Conservation (phyloP, 148 eudicot genomes). For the Vaccinium corymbosum region DNA sequence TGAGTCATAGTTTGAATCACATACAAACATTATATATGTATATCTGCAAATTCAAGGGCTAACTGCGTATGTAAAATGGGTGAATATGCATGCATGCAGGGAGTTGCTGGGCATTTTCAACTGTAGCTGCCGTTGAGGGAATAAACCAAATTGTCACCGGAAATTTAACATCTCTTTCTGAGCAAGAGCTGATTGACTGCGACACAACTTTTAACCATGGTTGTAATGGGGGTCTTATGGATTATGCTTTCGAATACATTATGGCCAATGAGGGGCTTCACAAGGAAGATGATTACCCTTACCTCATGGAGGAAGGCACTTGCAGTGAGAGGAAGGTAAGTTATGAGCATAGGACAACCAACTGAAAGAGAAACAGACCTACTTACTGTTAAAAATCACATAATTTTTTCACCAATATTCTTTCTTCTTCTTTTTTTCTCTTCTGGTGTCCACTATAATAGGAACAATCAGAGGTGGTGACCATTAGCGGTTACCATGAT, state of each 20-base stretch:
- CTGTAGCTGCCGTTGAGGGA: constrained; percentile 96
- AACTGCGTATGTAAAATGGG: neutral
- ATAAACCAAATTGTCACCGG: constrained; percentile 91
- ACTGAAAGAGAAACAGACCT: neutral
- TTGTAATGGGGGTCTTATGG: constrained; percentile 98
- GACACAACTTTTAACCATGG: constrained; percentile 77
- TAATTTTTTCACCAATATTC: neutral
- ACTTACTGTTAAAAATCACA: neutral
- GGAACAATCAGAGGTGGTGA: constrained; percentile 49
- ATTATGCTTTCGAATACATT: constrained; percentile 74
- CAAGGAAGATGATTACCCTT: constrained; percentile 90
- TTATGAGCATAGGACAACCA: no score
- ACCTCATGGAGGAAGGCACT: constrained; percentile 97
- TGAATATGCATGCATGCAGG: constrained; percentile 37
- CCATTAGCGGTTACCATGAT: constrained; percentile 83
- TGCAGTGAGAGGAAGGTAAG: constrained; percentile 64
- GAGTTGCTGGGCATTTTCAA: constrained; percentile 99
- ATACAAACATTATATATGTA: neutral
- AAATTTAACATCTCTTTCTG: constrained; percentile 74
- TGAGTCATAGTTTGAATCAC: neutral
- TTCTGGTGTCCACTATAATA: constrained; percentile 8
- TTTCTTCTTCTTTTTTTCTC: neutral
- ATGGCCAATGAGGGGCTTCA: constrained; percentile 72
- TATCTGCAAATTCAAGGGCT: neutral
- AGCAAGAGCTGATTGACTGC: constrained; percentile 90